Evolutionary conservation across 2,329 filamentous ascomycete species (phyloP).

Genomic region (Aspergillus hortae): DNA sequence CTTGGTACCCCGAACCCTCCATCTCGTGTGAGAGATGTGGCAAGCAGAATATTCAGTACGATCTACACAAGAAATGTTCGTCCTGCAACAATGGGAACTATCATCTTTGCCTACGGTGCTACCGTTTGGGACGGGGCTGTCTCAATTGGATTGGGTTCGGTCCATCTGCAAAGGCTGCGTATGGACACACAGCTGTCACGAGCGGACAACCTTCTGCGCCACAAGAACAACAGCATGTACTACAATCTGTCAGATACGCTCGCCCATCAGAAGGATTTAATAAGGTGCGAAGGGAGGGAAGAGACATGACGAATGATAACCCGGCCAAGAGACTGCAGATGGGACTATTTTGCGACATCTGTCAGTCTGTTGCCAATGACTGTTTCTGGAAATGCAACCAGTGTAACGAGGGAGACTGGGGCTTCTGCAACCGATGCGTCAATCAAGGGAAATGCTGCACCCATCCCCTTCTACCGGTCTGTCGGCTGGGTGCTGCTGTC

Average conservation of each 20-base stretch:
- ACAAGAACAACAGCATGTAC: constrained; percentile 47
- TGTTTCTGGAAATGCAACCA: constrained; percentile 86
- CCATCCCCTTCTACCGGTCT: constrained; percentile 74
- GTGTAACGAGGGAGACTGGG: constrained; percentile 93
- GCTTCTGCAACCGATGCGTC: constrained; percentile 84
- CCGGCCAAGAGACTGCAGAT: constrained; percentile 66
- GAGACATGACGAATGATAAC: constrained; percentile 60
- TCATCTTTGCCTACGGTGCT: constrained; percentile 79
- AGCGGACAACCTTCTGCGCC: constrained; percentile 14
- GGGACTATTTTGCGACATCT: constrained; percentile 81
- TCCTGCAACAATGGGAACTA: constrained; percentile 68
- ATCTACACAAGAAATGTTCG: constrained; percentile 78
- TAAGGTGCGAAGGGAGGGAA: constrained; percentile 39
- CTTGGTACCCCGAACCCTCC: constrained; percentile 64
- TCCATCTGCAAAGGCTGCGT: constrained; percentile 64
- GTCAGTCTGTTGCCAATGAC: constrained; percentile 68
- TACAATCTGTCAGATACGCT: constrained; percentile 39
- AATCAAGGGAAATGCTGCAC: constrained; percentile 78
- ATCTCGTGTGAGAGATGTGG: constrained; percentile 70
- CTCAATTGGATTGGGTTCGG: constrained; percentile 87
- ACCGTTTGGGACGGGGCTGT: constrained; percentile 72
- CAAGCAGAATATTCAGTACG: constrained; percentile 72
- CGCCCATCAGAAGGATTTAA: constrained; percentile 25
- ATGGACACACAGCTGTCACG: constrained; percentile 51
- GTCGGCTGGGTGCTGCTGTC: constrained; percentile 50